Evolutionary conservation across 331 rosid genomes (phyloP).

Genomic region (Acacia pycnantha): DNA sequence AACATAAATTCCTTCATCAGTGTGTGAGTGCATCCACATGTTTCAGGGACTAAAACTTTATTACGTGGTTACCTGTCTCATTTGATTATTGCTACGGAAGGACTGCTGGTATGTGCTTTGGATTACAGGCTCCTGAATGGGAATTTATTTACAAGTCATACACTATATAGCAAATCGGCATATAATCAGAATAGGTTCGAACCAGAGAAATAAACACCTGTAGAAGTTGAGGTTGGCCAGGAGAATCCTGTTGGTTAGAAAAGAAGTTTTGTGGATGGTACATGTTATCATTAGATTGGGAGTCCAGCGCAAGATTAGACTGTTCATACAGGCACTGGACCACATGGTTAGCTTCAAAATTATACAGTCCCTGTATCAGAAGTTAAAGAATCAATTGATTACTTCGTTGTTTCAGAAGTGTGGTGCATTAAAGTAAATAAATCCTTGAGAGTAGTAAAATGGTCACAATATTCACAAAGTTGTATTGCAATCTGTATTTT

Average conservation of each 20-base stretch:
- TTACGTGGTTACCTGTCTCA: constrained; percentile 45
- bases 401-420: constrained; percentile 2
- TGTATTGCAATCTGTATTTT: background rate
- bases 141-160: constrained; percentile 24
- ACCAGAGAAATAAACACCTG: constrained; percentile 41
- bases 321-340: constrained; percentile 49
- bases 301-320: constrained; percentile 40
- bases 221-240: constrained; percentile 45
- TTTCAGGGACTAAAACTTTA: background rate
- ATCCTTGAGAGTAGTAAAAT: constrained; percentile 13
- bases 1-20: background rate
- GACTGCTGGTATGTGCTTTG: constrained; percentile 44
- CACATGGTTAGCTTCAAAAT: constrained; percentile 48
- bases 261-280: constrained; percentile 44
- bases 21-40: background rate
- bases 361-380: constrained; percentile 46
- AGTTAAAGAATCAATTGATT: constrained; percentile 28
- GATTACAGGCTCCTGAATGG: constrained; percentile 46
- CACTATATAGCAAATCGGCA: background rate
- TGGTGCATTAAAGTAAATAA: background rate
- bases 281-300: constrained; percentile 45
- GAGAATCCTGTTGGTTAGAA: constrained; percentile 49
- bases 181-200: constrained; percentile 4
- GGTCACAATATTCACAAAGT: constrained; percentile 4
- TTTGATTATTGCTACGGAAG: constrained; percentile 41